Evolutionary conservation across 768 basidiomycete genomes (phyloP), one percentile per base, ranked within the genome.

Genomic region (Leccinum incarnatum): DNA sequence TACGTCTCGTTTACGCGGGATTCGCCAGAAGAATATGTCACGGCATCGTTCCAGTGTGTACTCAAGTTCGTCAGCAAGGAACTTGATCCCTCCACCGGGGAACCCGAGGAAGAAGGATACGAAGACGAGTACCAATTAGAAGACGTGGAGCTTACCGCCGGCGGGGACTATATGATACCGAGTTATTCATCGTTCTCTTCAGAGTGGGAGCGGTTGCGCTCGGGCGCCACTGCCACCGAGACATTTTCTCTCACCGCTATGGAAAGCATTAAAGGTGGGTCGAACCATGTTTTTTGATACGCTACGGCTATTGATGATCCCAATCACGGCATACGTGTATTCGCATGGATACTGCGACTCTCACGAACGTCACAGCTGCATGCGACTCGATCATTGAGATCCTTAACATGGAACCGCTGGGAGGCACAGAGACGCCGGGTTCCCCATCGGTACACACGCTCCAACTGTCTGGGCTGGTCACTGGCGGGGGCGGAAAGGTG

Each of bases 91-190:
- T 83, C 89, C 48, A 95, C 91, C 14, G 95, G 95, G 23, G 87
- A 92, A 68, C 97, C 97, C 9, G 97, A 99, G 75, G 93, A 91
- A 63, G 95, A 97, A 55, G 97, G 97, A n/a, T 99, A 98, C 73
- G 92, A 95, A 69, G 97, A 98, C 77, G 96, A 98, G 75, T 99
- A 99, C 75, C 92, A 93, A 73, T 78, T 98, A 46, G 97, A 99
- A 73, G 97, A 98, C 61, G 84, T 97, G 57, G 97, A 98, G 72
- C 79, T 99, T 54, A 87, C 89, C 59, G 95, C 93, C 11, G 91
- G 89, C 30, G 88, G 89, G 2, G 96, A 98, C 77, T 99, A 96
- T 73, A 91, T 99, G 68, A 78, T 95, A 42, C 96, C 97, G n/a
- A 95, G 84, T 65, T 98, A 98, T 67, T 86, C 85, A 11, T 91